Base-by-base conservation (phyloP, 306 rosid genomes). In the Prosopis cineraria region DNA sequence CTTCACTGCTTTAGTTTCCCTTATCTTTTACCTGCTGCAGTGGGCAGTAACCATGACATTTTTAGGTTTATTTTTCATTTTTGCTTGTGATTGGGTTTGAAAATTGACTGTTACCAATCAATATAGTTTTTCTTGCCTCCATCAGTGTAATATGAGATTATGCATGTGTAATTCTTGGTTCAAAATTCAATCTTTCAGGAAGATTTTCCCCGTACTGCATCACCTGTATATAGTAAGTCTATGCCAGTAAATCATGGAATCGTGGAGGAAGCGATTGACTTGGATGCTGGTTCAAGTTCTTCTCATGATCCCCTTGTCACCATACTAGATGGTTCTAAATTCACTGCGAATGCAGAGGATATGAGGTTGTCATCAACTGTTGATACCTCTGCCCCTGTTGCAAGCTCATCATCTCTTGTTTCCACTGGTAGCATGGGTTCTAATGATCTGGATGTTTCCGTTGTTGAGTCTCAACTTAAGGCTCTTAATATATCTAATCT, bases 401-500 rank as follows among this genome's bases (percentile, higher is more conserved):
- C 82, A 52, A 85, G 85, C 65, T 82, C 85, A 10, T 84, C 87
- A 50, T 71, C 88, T 70, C 63, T 77, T 81, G 88, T n/a, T 64
- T 75, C 74, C 68, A 55, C 82, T 60, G 77, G 84, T 48, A 87
- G 79, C 71, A 34, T 36, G 12, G 86, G 80, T 24, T 79, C 74
- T 76, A 79, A 74, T 72, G 81, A 76, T 79, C 79, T 81, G 34
- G 83, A 80, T 76, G 87, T 60, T 64, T 14, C 83, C 4, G 17
- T 64, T 41, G 70, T 84, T 70, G 90, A 87, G 41, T 83, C 82
- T 81, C 89, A 81, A 34, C 55, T 88, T 53, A 88, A 82, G 88
- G 70, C 84, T 69, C 86, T 90, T 59, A 75, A 58, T 71, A 75
- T 85, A 59, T 83, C 87, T 19, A 86, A 81, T 73, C 68, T 45